Conservation (phyloP, 495 filamentous ascomycete species). For the Penicillium robsamsonii region DNA sequence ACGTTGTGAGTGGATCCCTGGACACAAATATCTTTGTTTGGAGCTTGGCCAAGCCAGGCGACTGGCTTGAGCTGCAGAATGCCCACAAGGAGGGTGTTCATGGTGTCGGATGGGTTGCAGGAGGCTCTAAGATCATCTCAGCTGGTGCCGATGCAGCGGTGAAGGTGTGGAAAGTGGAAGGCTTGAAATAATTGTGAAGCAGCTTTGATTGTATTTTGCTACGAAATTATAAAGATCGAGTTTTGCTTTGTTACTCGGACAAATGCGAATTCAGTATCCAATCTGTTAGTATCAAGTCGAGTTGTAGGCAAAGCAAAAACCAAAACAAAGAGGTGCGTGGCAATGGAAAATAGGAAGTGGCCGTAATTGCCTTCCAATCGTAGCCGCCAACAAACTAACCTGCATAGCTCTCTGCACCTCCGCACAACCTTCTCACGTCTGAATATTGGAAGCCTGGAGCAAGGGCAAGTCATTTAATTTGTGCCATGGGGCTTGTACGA, state of each 20-base stretch:
- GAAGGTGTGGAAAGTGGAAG: slow-evolving; percentile 82
- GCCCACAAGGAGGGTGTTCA: slow-evolving; percentile 95
- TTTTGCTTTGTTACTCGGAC: not conserved
- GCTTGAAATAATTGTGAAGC: slow-evolving; percentile 44
- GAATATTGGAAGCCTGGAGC: slow-evolving; percentile 7
- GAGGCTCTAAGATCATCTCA: slow-evolving; percentile 67
- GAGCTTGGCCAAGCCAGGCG: slow-evolving; percentile 80
- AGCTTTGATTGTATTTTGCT: not conserved
- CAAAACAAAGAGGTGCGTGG: slow-evolving; percentile 18
- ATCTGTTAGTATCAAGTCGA: no score
- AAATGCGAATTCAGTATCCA: not conserved
- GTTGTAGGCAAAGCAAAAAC: not conserved
- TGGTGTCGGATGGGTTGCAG: slow-evolving; percentile 78
- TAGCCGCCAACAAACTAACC: slow-evolving; percentile 9
- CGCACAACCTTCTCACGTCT: slow-evolving; percentile 6
- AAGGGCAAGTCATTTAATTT: not conserved
- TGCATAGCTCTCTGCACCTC: slow-evolving; percentile 9
- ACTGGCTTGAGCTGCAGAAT: slow-evolving; percentile 72
- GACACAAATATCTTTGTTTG: slow-evolving; percentile 92
- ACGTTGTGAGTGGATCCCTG: slow-evolving; percentile 78
- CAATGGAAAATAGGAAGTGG: slow-evolving; percentile 11
- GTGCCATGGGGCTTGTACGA: slow-evolving; percentile 7
- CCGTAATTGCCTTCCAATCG: slow-evolving; percentile 12
- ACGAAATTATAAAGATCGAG: not conserved
- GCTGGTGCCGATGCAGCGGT: slow-evolving; percentile 84